These are phyloP conservation scores for Medicago arabica DNA, from an alignment of 306 rosid genomes.

Conservation along the genomic window DNA sequence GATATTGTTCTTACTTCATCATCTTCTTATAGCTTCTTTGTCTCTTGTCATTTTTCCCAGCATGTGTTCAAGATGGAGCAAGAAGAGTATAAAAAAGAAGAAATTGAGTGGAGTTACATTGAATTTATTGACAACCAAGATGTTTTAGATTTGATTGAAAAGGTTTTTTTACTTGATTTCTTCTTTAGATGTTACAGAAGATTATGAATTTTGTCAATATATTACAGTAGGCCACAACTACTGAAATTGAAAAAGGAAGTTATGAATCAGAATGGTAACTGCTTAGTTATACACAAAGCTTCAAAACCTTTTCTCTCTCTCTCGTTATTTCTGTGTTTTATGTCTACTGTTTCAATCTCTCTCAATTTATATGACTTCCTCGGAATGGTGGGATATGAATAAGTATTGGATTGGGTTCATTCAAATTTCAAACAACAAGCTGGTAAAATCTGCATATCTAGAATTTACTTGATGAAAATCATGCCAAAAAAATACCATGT, in stretches of 20 bases:
- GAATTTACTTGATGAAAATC: conserved; percentile 6
- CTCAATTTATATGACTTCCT: conserved; percentile 15
- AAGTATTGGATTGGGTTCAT: conserved; percentile 4
- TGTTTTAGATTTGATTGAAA: conserved; percentile 94
- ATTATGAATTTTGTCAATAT: background rate
- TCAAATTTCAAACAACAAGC: background rate
- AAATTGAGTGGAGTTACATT: conserved; percentile 98
- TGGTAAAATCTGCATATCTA: conserved; percentile 4
- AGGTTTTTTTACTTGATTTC: conserved; percentile 62
- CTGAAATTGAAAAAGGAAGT: conserved; percentile 19
- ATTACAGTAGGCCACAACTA: conserved; percentile 17
- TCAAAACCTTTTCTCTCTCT: conserved; percentile 32
- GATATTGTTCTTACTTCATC: conserved; percentile 3
- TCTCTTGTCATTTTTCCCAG: conserved; percentile 54
- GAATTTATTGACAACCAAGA: conserved; percentile 98
- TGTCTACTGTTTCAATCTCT: background rate
- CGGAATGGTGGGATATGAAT: conserved; percentile 4
- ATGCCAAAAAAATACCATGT: conserved; percentile 10
- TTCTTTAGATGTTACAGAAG: conserved; percentile 13
- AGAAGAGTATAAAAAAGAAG: conserved; percentile 93
- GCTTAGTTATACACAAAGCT: conserved; percentile 24
- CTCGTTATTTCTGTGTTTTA: background rate
- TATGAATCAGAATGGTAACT: conserved; percentile 20
- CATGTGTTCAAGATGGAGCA: conserved; percentile 99
- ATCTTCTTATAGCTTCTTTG: conserved; percentile 24